Evolutionary conservation across 352 stramenopile species (phyloP).

Genomic region (Pythium rishiriense): DNA sequence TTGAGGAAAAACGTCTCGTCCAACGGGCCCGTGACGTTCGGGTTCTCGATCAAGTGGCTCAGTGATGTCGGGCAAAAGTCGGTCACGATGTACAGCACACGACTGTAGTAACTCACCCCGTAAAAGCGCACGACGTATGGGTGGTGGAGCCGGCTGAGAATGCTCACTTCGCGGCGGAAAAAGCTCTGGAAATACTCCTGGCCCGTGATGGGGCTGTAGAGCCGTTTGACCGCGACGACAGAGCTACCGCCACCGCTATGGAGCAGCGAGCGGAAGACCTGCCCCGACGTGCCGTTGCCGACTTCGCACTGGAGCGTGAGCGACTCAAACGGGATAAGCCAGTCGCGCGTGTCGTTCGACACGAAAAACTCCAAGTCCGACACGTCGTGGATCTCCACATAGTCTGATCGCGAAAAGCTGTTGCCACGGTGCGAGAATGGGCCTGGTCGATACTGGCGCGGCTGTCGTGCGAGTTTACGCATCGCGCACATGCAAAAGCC

Average conservation of each 20-base stretch:
- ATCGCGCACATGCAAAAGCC: slow-evolving; percentile 89
- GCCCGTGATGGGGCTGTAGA: slow-evolving; percentile 85
- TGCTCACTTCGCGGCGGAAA: slow-evolving; percentile 86
- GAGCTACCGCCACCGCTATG: slow-evolving; percentile 82
- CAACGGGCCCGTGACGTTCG: slow-evolving; percentile 59
- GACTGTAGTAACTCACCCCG: slow-evolving; percentile 90
- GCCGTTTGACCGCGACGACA: slow-evolving; percentile 84
- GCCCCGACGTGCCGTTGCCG: slow-evolving; percentile 85
- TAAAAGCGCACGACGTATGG: slow-evolving; percentile 91
- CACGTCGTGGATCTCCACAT: slow-evolving; percentile 87
- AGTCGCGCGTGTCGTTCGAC: slow-evolving; percentile 84
- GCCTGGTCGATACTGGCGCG: slow-evolving; percentile 48
- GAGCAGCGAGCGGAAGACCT: slow-evolving; percentile 87
- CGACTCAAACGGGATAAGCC: slow-evolving; percentile 89
- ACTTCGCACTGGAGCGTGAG: slow-evolving; percentile 85
- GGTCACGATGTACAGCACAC: slow-evolving; percentile 89
- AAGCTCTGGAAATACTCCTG: slow-evolving; percentile 92
- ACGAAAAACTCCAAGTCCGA: slow-evolving; percentile 87
- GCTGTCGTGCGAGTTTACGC: slow-evolving; percentile 70
- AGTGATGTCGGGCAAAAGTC: slow-evolving; percentile 87
- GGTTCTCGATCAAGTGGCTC: slow-evolving; percentile 83
- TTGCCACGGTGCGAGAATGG: slow-evolving; percentile 45
- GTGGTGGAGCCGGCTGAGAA: slow-evolving; percentile 85
- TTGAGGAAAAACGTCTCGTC: slow-evolving; percentile 78
- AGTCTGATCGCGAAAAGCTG: slow-evolving; percentile 81